A percentile compares a stretch with the other conserved stretches of the same genome.
Evolutionary conservation across 192 early-diverging fungal genomes (phyloP).

Genomic region (Coemansia reversa): DNA sequence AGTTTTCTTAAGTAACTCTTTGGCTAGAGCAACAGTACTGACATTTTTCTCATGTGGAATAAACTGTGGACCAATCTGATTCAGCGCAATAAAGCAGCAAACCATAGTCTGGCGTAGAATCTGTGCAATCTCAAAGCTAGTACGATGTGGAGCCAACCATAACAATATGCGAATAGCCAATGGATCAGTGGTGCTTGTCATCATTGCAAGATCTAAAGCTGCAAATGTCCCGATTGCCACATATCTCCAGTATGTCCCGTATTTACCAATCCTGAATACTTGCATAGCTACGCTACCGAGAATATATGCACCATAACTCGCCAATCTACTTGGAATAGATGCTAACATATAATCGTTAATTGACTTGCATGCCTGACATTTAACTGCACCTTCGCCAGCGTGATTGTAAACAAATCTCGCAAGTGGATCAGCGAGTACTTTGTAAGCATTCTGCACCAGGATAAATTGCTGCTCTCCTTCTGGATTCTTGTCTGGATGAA

Average conservation of each 20-base stretch:
- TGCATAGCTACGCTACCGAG: slow-evolving; percentile 44
- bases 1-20: slow-evolving; percentile 18
- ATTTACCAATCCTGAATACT: slow-evolving; percentile 39
- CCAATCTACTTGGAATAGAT: slow-evolving; percentile 39
- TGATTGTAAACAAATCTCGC: slow-evolving; percentile 70
- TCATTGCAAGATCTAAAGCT: slow-evolving; percentile 43
- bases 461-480: slow-evolving; percentile 71
- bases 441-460: slow-evolving; percentile 74
- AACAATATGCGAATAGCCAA: slow-evolving; percentile 22
- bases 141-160: slow-evolving; percentile 41
- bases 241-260: slow-evolving; percentile 51
- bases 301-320: slow-evolving; percentile 27
- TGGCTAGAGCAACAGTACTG: slow-evolving; percentile 37
- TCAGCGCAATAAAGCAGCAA: slow-evolving; percentile 48
- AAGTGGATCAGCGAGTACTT: slow-evolving; percentile 66
- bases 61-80: slow-evolving; percentile 53
- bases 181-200: slow-evolving; percentile 32
- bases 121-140: slow-evolving; percentile 44
- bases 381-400: slow-evolving; percentile 61
- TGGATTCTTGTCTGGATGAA: slow-evolving; percentile 68
- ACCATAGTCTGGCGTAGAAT: slow-evolving; percentile 44
- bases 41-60: slow-evolving; percentile 36
- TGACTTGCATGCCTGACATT: slow-evolving; percentile 57
- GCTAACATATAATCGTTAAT: slow-evolving; percentile 87
- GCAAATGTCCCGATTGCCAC: slow-evolving; percentile 40